These are phyloP conservation scores for Paraphaeosphaeria minitans DNA, from an alignment of 2,329 filamentous ascomycete species.

Conservation along the genomic window DNA sequence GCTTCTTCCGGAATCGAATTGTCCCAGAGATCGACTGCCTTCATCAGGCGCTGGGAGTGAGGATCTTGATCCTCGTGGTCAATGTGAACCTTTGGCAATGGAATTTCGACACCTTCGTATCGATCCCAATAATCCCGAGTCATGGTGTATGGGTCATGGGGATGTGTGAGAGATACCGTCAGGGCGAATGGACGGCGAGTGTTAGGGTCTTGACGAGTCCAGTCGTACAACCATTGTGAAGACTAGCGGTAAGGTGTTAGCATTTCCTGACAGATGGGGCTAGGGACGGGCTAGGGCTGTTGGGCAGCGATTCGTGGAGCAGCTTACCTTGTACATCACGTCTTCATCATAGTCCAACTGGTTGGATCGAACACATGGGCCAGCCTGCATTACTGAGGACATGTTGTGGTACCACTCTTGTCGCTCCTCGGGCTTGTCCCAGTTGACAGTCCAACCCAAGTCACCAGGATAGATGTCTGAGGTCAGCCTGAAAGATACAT, in stretches of 20 bases:
- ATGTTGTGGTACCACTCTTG: slow-evolving; percentile 96
- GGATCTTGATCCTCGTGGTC: slow-evolving; percentile 81
- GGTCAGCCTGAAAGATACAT: slow-evolving; percentile 67
- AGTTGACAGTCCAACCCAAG: slow-evolving; percentile 93
- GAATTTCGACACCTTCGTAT: slow-evolving; percentile 88
- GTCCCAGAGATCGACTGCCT: slow-evolving; percentile 85
- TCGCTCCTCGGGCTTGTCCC: slow-evolving; percentile 83
- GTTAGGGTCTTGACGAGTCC: slow-evolving; percentile 77
- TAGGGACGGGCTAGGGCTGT: background rate
- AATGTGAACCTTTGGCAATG: slow-evolving; percentile 77
- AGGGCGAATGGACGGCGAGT: slow-evolving; percentile 78
- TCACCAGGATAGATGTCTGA: slow-evolving; percentile 95
- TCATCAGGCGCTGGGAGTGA: slow-evolving; percentile 84
- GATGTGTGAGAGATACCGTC: slow-evolving; percentile 92
- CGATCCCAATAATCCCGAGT: slow-evolving; percentile 91
- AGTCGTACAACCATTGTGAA: slow-evolving; percentile 87
- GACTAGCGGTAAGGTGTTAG: slow-evolving; percentile 51
- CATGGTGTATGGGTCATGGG: slow-evolving; percentile 94
- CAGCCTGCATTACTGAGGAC: slow-evolving; percentile 88
- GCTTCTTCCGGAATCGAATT: slow-evolving; percentile 83
- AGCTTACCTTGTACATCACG: slow-evolving; percentile 77
- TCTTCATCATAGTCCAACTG: slow-evolving; percentile 96
- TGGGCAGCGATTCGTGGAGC: background rate
- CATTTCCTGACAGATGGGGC: background rate
- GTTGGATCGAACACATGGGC: slow-evolving; percentile 86